Evolutionary conservation across 108 stramenopile species (phyloP), one percentile per base, ranked within the genome.

Genomic region (Fragilaria crotonensis): DNA sequence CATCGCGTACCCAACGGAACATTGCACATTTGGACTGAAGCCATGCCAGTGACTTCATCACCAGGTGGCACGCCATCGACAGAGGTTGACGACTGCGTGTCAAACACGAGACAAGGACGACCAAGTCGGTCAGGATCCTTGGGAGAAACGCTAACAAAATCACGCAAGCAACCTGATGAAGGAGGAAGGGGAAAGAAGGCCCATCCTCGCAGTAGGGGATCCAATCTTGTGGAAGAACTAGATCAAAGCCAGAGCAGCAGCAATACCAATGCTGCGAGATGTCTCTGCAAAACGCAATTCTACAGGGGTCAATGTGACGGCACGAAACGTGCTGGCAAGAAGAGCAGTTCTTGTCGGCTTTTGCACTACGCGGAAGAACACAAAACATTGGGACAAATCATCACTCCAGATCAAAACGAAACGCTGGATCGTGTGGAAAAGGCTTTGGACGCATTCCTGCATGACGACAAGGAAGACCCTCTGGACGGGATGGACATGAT

Each of bases 401-500:
- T 63, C 18, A 63, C 48, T 30, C n/a, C 27, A 19, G 30, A 41
- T 9, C n/a, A 63, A 33, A 63, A 21, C 22, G 25, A 32, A 20
- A 31, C 25, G 4, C 55, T 55, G 44, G 41, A 53, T 27, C 49
- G 49, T 17, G 44, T 32, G n/a, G 65, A 30, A 1, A 2, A 5
- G 4, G 5, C 4, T 3, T 52, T 60, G 20, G 51, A 44, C 5
- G 36, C 21, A 4, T 49, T 25, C 22, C 52, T 23, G 30, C 21
- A 33, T 4, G 44, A 29, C 0, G 47, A 18, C 2, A 50, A 58
- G n/a, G 59, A 57, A 19, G 57, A 3, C 17, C n/a, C n/a, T n/a
- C n/a, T n/a, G n/a, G 36, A 11, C 11, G 57, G 27, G 5, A 64
- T 71, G 68, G 77, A 78, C 36, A 73, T 74, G 72, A 29, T 73